phyloP scores from a whole-genome alignment of 2,329 filamentous ascomycete genomes.

The Monosporascus sp. region DNA sequence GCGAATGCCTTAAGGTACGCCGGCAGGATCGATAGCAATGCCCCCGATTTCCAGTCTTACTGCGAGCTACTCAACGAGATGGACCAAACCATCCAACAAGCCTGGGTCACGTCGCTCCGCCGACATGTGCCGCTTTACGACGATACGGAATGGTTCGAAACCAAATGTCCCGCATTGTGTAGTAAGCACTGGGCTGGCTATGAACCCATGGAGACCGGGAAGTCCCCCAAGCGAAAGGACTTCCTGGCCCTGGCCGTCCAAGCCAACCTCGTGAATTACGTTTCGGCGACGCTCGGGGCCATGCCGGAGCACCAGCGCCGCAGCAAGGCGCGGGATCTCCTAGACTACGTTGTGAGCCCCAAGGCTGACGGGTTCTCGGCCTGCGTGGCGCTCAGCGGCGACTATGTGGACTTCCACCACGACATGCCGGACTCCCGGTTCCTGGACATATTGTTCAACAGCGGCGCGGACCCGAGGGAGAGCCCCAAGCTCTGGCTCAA shows the following conservation, averaged over 20 bases:
- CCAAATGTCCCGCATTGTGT: conserved; percentile 19
- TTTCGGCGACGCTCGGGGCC: conserved; percentile 14
- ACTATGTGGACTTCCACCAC: conserved; percentile 28
- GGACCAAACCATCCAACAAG: conserved; percentile 21
- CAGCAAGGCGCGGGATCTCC: conserved; percentile 26
- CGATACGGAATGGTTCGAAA: conserved; percentile 26
- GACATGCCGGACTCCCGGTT: conserved; percentile 27
- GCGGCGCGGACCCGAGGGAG: conserved; percentile 19
- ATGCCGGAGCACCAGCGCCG: conserved; percentile 11
- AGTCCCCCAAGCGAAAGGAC: conserved; percentile 26
- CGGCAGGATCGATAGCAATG: conserved; percentile 19
- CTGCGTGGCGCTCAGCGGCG: conserved; percentile 25
- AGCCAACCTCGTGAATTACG: conserved; percentile 23
- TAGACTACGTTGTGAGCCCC: conserved; percentile 23
- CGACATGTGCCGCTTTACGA: conserved; percentile 25
- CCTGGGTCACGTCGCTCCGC: conserved; percentile 22
- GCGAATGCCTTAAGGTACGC: conserved; percentile 26
- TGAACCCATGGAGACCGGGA: conserved; percentile 28
- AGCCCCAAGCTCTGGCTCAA: conserved; percentile 20
- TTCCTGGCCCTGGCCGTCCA: conserved; percentile 25
- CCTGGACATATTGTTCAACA: conserved; percentile 22
- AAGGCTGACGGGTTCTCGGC: conserved; percentile 27
- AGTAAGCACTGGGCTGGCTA: conserved; percentile 25
- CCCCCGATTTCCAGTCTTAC: conserved; percentile 18
- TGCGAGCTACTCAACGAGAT: conserved; percentile 24